Evolutionary conservation across 2,329 filamentous ascomycete species (phyloP), one percentile per base, ranked within the genome.

Genomic region (Xylariales sp.): DNA sequence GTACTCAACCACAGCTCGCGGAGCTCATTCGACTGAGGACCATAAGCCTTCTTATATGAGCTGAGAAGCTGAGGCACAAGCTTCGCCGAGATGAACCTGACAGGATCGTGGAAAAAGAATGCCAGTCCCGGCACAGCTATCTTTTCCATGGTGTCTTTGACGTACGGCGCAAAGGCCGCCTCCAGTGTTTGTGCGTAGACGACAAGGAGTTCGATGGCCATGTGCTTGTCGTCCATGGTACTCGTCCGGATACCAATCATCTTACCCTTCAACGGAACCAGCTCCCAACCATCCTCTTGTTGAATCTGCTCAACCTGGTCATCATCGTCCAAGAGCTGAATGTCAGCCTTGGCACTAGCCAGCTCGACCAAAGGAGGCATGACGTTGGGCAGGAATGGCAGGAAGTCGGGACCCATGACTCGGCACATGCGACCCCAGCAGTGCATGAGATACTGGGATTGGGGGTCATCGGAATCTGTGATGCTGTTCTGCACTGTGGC

Each of bases 351-450:
- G 40, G 93, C 90, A 53, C 88, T 86, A 21, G 91, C 93, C 49
- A 97, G 78, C 59, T 94, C 84, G 44, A 96, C 76, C 42, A 98
- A 74, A 15, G 93, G 93, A 5, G 91, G 91, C 82, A 98, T 97
- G 48, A 98, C 93, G 37, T 82, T 90, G 27, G 84, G 82, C 40
- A 98, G 74, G 72, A 94, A 98, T 12, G 90, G 90, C 10, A 97
- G 74, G 64, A 98, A 98, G 54, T 96, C 90, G 35, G 78, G 70
- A 15, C 86, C 89, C 48, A 98, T 77, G 21, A 98, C 91, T 51
- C 93, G 84, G 66, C 91, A 97, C 93, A 98, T 98, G 36, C 93
- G 83, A 39, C 93, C 93, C 93, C 93, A 98, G 70, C 93, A 98
- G 73, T 98, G 93, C 67, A 98, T 87, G 25, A 98, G 76, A 62